Percentiles rank a stretch among this genome's conserved stretches.
Evolutionary conservation across 2,329 filamentous ascomycete genomes (phyloP).

Genomic region (Ramichloridium luteum): DNA sequence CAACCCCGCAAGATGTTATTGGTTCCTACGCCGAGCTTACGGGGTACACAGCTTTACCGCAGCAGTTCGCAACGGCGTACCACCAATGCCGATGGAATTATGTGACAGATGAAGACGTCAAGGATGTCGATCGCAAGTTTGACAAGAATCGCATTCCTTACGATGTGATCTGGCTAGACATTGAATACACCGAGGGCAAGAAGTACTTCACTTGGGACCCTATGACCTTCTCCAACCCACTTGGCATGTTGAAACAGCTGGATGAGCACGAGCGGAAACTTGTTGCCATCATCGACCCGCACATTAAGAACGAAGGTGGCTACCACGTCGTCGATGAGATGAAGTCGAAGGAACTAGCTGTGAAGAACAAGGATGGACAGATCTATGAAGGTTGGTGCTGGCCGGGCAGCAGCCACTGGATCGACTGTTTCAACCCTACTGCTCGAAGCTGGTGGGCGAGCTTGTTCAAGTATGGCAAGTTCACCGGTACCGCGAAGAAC

Average conservation of each 20-base stretch:
- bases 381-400: conserved; percentile 97
- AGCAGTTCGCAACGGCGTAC: conserved; percentile 84
- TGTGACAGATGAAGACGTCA: conserved; percentile 90
- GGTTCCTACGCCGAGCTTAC: conserved; percentile 81
- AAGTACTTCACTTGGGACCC: conserved; percentile 98
- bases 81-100: conserved; percentile 99
- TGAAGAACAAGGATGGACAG: conserved; percentile 79
- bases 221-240: conserved; percentile 74
- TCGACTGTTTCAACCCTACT: conserved; percentile 91
- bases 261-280: conserved; percentile 78
- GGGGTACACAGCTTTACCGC: conserved; percentile 79
- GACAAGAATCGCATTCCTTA: conserved; percentile 93
- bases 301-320: conserved; percentile 82
- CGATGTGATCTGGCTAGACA: conserved; percentile 97
- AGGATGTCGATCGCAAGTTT: conserved; percentile 91
- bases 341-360: conserved; percentile 69
- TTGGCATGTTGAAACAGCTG: conserved; percentile 77
- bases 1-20: conserved; percentile 69
- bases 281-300: conserved; percentile 89
- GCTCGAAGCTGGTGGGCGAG: conserved; percentile 82
- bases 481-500: conserved; percentile 76
- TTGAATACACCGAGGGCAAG: conserved; percentile 93
- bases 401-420: conserved; percentile 93
- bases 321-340: conserved; percentile 71
- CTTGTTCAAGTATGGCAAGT: conserved; percentile 77